Conservation (phyloP, 2,329 filamentous ascomycete genomes). For the Mycocentrospora acerina region DNA sequence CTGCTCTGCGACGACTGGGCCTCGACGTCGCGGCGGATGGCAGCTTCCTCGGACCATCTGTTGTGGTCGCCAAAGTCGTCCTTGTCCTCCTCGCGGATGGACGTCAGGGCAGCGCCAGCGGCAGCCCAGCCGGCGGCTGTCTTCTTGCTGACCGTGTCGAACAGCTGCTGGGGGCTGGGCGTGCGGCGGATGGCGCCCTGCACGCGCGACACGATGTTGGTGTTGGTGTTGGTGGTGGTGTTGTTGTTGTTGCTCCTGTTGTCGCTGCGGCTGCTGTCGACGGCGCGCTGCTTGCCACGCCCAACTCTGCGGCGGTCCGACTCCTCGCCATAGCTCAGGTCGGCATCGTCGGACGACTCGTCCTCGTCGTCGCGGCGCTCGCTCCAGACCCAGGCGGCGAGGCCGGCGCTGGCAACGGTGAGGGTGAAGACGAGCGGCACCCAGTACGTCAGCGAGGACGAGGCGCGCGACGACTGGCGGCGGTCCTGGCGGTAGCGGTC, state of each 20-base stretch:
- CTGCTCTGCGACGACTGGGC: constrained; percentile 39
- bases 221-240: too few relatives aligned
- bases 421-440: constrained; percentile 84
- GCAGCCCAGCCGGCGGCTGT: constrained; percentile 81
- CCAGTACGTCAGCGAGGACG: constrained; percentile 57
- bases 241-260: too few relatives aligned
- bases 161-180: constrained; percentile 83
- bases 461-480: constrained; percentile 57
- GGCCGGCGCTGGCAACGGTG: constrained; percentile 80
- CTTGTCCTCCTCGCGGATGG: constrained; percentile 81
- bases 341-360: constrained; percentile 58
- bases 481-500: constrained; percentile 55
- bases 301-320: constrained; percentile 7
- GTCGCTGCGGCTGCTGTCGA: too few relatives aligned
- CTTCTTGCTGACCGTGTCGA: constrained; percentile 78
- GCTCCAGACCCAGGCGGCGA: constrained; percentile 93
- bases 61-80: constrained; percentile 81
- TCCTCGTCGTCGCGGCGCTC: constrained; percentile 78
- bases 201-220: constrained; percentile 73
- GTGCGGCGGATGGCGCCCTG: constrained; percentile 79
- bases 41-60: constrained; percentile 88
- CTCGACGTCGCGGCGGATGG: constrained; percentile 57
- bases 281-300: neutral
- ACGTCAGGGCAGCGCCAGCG: constrained; percentile 78
- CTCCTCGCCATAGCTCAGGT: constrained; percentile 48